phyloP scores from a whole-genome alignment of 1,284 basidiomycete species.

The Leccinum proliferum region DNA sequence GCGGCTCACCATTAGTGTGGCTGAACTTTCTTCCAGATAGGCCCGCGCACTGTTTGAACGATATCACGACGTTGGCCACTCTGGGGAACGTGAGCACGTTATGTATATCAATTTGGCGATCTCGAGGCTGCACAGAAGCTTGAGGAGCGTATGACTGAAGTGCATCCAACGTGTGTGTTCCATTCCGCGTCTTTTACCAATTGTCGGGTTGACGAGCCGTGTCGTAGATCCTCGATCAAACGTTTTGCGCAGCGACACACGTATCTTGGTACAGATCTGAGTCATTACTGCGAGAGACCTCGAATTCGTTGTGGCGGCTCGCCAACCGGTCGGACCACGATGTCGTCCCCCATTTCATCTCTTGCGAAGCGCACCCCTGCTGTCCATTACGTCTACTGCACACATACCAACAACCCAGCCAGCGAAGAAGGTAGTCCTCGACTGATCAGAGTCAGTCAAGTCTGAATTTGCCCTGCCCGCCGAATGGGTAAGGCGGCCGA shows the following conservation, averaged over 20 bases:
- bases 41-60: constrained; percentile 94
- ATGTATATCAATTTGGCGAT: constrained; percentile 95
- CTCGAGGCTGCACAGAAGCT: constrained; percentile 86
- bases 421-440: constrained; percentile 17
- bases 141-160: constrained; percentile 83
- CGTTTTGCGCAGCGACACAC: constrained; percentile 87
- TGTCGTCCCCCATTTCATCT: constrained; percentile 21
- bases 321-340: constrained; percentile 28
- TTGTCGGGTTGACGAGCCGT: not conserved
- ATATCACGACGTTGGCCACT: constrained; percentile 67
- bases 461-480: constrained; percentile 39
- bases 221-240: constrained; percentile 80
- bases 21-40: constrained; percentile 45
- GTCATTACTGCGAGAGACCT: constrained; percentile 85
- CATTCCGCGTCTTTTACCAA: not conserved
- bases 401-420: constrained; percentile 22
- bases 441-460: not conserved
- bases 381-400: constrained; percentile 34
- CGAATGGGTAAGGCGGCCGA: constrained; percentile 44
- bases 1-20: not conserved
- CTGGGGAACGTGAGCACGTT: constrained; percentile 95
- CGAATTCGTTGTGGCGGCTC: constrained; percentile 59
- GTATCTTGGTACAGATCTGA: constrained; percentile 75
- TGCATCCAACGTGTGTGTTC: constrained; percentile 64
- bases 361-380: constrained; percentile 40